A percentile compares a stretch with the other conserved stretches of the same genome.
These are phyloP conservation scores for Botrytis cinerea DNA, from an alignment of 2,329 filamentous ascomycete species.

Conservation along the genomic window DNA sequence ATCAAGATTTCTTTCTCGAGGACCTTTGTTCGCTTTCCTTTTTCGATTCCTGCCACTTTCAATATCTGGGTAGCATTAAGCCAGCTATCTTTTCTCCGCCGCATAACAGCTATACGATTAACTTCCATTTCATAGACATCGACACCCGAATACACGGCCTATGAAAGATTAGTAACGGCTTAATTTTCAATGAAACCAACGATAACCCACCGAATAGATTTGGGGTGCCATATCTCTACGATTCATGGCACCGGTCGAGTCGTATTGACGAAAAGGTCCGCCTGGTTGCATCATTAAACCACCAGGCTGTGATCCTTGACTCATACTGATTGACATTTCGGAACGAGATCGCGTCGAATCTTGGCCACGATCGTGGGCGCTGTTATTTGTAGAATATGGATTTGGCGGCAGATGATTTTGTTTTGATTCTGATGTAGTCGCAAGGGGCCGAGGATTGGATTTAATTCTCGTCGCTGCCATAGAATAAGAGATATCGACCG, in stretches of 20 bases:
- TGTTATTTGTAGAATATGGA: conserved; percentile 31
- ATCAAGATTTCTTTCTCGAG: conserved; percentile 96
- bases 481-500: conserved; percentile 22
- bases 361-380: conserved; percentile 32
- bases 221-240: conserved; percentile 46
- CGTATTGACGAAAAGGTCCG: conserved; percentile 39
- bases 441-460: conserved; percentile 37
- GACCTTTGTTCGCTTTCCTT: conserved; percentile 96
- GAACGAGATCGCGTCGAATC: conserved; percentile 31
- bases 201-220: conserved; percentile 60
- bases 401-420: conserved; percentile 35
- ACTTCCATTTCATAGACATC: conserved; percentile 99
- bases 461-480: conserved; percentile 38
- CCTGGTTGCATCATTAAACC: conserved; percentile 41
- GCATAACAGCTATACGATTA: conserved; percentile 91
- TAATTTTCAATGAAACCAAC: conserved; percentile 20
- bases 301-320: conserved; percentile 40
- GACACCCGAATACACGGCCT: conserved; percentile 92
- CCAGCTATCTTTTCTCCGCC: conserved; percentile 91
- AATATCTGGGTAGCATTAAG: conserved; percentile 98
- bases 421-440: conserved; percentile 37
- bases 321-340: conserved; percentile 42
- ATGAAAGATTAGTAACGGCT: conserved; percentile 19
- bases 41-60: conserved; percentile 95
- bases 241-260: conserved; percentile 33